Conservation (phyloP, 257 asterid species). For the Fraxinus cuspidata region DNA sequence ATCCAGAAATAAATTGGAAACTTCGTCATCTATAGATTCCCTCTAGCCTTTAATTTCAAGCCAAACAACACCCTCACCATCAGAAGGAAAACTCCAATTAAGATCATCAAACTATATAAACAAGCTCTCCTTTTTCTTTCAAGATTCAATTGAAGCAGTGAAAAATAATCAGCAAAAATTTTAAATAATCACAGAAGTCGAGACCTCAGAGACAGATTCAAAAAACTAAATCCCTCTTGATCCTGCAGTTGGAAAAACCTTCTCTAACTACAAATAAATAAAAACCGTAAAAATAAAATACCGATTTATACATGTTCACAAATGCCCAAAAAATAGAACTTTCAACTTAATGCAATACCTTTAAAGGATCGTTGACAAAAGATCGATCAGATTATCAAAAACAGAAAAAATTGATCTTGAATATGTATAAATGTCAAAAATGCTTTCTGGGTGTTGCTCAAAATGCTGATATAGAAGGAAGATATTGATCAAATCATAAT, state of each 20-base stretch:
- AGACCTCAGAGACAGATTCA: constrained; percentile 15
- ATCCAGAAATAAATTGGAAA: constrained; percentile 21
- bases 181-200: constrained; percentile 27
- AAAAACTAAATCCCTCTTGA: constrained; percentile 18
- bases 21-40: constrained; percentile 12
- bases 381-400: constrained; percentile 14
- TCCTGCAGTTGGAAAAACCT: constrained; percentile 23
- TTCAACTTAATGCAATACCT: constrained; percentile 27
- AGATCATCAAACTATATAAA: constrained; percentile 18
- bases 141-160: not conserved
- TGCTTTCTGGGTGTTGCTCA: constrained; percentile 5
- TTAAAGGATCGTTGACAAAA: constrained; percentile 29
- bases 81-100: not conserved
- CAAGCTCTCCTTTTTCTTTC: not conserved
- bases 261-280: not conserved
- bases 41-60: constrained; percentile 13
- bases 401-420: not conserved
- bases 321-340: constrained; percentile 1
- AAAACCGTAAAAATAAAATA: not conserved
- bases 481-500: constrained; percentile 30
- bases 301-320: not conserved
- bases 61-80: constrained; percentile 17
- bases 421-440: constrained; percentile 17
- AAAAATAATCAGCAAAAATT: not conserved
- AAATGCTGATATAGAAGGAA: constrained; percentile 25